Conservation (phyloP, 768 basidiomycete species). For the Leccinum aurantiacum region DNA sequence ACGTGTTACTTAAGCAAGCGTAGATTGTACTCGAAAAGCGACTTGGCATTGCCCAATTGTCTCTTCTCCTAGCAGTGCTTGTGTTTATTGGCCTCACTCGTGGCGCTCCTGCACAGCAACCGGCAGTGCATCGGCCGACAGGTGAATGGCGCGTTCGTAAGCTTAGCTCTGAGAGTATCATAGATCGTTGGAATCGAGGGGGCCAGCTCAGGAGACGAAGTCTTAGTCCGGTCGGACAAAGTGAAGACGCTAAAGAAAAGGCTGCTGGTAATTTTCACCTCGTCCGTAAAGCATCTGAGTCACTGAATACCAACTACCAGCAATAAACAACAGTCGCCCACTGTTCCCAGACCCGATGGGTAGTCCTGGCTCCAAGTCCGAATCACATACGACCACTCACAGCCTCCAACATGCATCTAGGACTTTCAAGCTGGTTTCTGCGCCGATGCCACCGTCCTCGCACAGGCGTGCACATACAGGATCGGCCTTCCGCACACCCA, state of each 20-base stretch:
- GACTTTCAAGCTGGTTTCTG: background rate
- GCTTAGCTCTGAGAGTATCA: slow-evolving; percentile 56
- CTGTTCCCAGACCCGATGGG: background rate
- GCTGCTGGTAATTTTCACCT: slow-evolving; percentile 9
- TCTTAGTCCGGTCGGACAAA: slow-evolving; percentile 28
- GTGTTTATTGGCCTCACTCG: slow-evolving; percentile 86
- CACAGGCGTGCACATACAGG: slow-evolving; percentile 11
- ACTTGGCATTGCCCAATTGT: slow-evolving; percentile 84
- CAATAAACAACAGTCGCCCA: background rate
- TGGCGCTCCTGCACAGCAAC: slow-evolving; percentile 46
- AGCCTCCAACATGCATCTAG: background rate
- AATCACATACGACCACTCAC: background rate
- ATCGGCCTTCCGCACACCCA: slow-evolving; percentile 22
- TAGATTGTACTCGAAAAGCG: slow-evolving; percentile 88
- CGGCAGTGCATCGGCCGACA: slow-evolving; percentile 28
- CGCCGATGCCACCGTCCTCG: slow-evolving; percentile 1
- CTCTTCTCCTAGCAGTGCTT: slow-evolving; percentile 77
- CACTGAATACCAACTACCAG: background rate
- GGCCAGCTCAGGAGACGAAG: slow-evolving; percentile 28
- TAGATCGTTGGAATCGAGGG: slow-evolving; percentile 35
- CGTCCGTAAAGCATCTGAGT: background rate
- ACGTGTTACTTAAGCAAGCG: slow-evolving; percentile 1
- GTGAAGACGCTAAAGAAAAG: slow-evolving; percentile 14
- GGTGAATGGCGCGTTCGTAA: slow-evolving; percentile 58
- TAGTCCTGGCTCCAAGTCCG: background rate